Conservation (phyloP, 495 filamentous ascomycete genomes). For the Aspergillus ostianus region DNA sequence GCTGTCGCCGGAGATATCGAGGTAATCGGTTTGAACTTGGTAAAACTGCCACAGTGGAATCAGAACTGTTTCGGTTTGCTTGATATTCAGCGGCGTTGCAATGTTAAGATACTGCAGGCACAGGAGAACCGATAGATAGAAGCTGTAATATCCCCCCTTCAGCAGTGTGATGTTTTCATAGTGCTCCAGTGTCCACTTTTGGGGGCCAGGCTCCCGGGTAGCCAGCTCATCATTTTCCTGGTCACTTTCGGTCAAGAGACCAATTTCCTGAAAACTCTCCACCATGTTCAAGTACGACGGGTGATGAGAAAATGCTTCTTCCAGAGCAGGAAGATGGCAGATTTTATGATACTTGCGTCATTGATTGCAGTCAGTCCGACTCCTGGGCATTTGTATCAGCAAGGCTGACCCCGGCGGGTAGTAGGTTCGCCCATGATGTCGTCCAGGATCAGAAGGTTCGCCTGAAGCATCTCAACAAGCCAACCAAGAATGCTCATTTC, state of each 20-base stretch:
- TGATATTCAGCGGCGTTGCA: slow-evolving; percentile 69
- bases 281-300: slow-evolving; percentile 67
- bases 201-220: slow-evolving; percentile 34
- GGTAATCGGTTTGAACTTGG: slow-evolving; percentile 86
- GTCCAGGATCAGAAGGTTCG: slow-evolving; percentile 84
- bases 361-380: slow-evolving; percentile 88
- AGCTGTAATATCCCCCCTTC: slow-evolving; percentile 88
- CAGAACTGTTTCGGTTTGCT: slow-evolving; percentile 69
- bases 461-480: slow-evolving; percentile 85
- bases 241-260: no score
- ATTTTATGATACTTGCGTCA: slow-evolving; percentile 82
- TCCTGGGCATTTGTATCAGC: slow-evolving; percentile 75
- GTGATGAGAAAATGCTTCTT: slow-evolving; percentile 77
- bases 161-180: slow-evolving; percentile 85
- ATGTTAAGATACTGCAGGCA: slow-evolving; percentile 67
- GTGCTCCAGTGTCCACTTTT: slow-evolving; percentile 75
- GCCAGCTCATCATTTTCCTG: no score
- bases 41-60: slow-evolving; percentile 90
- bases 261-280: slow-evolving; percentile 32
- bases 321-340: slow-evolving; percentile 71
- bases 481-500: slow-evolving; percentile 57
- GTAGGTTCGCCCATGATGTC: slow-evolving; percentile 87
- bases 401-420: slow-evolving; percentile 76
- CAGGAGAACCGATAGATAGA: slow-evolving; percentile 83
- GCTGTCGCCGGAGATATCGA: slow-evolving; percentile 81